phyloP scores from a whole-genome alignment of 2,329 filamentous ascomycete species.

The Cordyceps tenuipes region DNA sequence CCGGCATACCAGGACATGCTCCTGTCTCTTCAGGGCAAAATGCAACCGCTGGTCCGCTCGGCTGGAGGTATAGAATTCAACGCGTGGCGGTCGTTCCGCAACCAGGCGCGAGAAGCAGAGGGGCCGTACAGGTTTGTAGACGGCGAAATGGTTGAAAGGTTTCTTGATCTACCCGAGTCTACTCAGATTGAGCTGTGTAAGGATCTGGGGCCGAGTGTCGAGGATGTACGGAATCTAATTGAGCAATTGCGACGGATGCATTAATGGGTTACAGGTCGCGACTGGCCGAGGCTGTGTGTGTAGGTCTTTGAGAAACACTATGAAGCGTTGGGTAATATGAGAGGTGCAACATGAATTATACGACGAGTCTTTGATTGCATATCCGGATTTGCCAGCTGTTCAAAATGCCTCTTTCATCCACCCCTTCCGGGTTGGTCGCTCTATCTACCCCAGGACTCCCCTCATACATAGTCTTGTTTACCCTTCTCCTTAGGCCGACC shows the following conservation, averaged over 20 bases:
- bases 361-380: no score
- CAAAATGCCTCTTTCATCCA: no score
- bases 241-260: conserved; percentile 57
- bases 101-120: conserved; percentile 60
- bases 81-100: conserved; percentile 75
- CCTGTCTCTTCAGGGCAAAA: conserved; percentile 66
- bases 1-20: conserved; percentile 67
- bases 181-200: conserved; percentile 44
- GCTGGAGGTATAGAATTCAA: conserved; percentile 70
- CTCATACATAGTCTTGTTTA: background rate
- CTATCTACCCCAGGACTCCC: no score
- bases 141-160: conserved; percentile 80
- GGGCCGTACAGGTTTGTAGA: conserved; percentile 85
- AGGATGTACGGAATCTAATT: conserved; percentile 53
- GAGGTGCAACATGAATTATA: background rate
- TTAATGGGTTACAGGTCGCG: conserved; percentile 23
- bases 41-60: conserved; percentile 58
- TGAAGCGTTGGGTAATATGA: background rate
- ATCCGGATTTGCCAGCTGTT: no score
- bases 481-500: background rate
- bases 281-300: background rate
- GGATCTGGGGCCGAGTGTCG: conserved; percentile 51
- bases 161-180: conserved; percentile 61
- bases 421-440: no score
- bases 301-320: background rate